These are phyloP conservation scores for Phytophthora hibernalis DNA, from an alignment of 352 stramenopile genomes.

Conservation along the genomic window DNA sequence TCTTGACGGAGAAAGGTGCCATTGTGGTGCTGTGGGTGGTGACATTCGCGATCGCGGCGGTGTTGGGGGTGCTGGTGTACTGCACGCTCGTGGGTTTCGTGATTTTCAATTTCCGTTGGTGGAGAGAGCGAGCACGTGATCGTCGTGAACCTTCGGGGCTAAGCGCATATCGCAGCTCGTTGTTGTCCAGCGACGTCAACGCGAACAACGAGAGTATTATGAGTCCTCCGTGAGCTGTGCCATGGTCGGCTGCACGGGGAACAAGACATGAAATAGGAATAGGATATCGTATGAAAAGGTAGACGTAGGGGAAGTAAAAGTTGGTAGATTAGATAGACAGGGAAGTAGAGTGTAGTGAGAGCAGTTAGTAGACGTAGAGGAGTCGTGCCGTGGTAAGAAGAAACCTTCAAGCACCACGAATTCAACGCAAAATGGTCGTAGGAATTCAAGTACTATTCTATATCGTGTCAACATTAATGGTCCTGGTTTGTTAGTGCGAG, in stretches of 20 bases:
- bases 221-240: conserved; percentile 15
- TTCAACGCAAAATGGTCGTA: not conserved
- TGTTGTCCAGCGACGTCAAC: conserved; percentile 25
- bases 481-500: conserved; percentile 49
- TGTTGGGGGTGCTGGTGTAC: conserved; percentile 55
- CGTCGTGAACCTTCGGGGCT: conserved; percentile 22
- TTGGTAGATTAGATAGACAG: not conserved
- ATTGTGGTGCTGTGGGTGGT: conserved; percentile 57
- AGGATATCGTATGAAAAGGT: conserved; percentile 12
- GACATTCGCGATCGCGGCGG: conserved; percentile 51
- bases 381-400: not conserved
- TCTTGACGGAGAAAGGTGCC: conserved; percentile 37
- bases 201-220: conserved; percentile 10
- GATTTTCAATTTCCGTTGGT: conserved; percentile 59
- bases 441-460: conserved; percentile 33
- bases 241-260: not conserved
- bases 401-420: not conserved
- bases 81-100: conserved; percentile 46
- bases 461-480: conserved; percentile 32
- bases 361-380: not conserved
- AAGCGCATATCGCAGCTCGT: conserved; percentile 25
- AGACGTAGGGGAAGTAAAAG: conserved; percentile 11
- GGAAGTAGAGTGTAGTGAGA: conserved; percentile 1
- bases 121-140: conserved; percentile 22
- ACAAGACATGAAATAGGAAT: conserved; percentile 4